These are phyloP conservation scores for Pleoardoris graminearum DNA, from an alignment of 2,329 filamentous ascomycete genomes.

Conservation along the genomic window DNA sequence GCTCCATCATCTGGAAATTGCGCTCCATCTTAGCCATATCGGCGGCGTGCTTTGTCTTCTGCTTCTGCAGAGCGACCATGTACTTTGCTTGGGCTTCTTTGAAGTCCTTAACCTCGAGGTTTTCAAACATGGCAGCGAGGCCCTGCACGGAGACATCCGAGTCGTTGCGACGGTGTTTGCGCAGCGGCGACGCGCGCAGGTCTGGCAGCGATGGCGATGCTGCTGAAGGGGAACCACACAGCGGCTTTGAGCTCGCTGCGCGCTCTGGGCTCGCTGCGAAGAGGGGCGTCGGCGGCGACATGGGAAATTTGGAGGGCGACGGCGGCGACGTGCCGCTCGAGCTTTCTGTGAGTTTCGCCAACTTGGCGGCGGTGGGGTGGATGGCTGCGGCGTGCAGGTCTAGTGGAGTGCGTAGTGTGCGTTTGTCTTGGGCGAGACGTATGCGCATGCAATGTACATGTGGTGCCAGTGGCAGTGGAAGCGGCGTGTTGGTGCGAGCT, in stretches of 20 bases:
- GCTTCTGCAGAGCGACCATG: constrained; percentile 49
- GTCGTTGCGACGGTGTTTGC: constrained; percentile 40
- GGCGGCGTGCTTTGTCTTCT: constrained; percentile 42
- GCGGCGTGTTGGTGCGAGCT: constrained; percentile 22
- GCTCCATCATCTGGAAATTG: constrained; percentile 57
- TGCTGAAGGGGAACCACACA: constrained; percentile 30
- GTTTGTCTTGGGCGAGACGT: constrained; percentile 9
- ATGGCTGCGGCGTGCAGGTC: constrained; percentile 9
- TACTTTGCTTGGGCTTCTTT: constrained; percentile 50
- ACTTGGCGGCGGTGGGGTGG: constrained; percentile 33
- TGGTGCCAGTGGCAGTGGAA: constrained; percentile 19
- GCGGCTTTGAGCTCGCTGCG: constrained; percentile 54
- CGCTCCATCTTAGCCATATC: constrained; percentile 56
- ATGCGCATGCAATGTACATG: constrained; percentile 13
- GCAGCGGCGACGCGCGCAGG: constrained; percentile 47
- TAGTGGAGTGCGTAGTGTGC: constrained; percentile 6
- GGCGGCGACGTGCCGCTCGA: constrained; percentile 46
- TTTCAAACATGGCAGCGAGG: constrained; percentile 72
- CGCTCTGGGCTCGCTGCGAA: constrained; percentile 67
- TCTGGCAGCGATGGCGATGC: constrained; percentile 38
- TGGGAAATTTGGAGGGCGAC: constrained; percentile 54
- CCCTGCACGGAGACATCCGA: constrained; percentile 47
- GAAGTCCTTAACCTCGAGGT: constrained; percentile 59
- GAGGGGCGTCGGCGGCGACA: constrained; percentile 62
- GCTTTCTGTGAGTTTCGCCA: constrained; percentile 44